Conservation (phyloP, 1,284 basidiomycete species). For the Termitomyces sp. region DNA sequence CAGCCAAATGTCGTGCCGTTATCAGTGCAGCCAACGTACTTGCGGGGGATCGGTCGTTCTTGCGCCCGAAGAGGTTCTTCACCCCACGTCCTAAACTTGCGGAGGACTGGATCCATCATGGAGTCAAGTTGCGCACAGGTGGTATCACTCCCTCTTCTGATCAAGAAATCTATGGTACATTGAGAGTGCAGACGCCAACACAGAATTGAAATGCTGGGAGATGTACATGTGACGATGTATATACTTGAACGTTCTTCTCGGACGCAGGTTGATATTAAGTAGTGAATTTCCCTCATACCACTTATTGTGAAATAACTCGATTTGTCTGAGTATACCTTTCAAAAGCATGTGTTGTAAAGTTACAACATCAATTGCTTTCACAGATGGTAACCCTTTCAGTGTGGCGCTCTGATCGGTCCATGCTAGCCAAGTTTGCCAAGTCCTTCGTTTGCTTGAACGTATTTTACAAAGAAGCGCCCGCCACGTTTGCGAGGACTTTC, state of each 20-base stretch:
- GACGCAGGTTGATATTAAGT: not conserved
- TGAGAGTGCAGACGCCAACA: slow-evolving; percentile 10
- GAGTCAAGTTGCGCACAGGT: slow-evolving; percentile 24
- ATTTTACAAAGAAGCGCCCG: not conserved
- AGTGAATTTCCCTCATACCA: not conserved
- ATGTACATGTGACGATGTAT: not conserved
- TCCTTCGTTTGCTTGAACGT: not conserved
- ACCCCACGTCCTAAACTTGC: slow-evolving; percentile 10
- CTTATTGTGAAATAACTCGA: not conserved
- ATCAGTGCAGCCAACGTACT: slow-evolving; percentile 72
- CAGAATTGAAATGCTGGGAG: not conserved
- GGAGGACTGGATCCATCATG: slow-evolving; percentile 21
- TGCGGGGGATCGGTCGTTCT: slow-evolving; percentile 48
- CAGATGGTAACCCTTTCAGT: too few species aligned
- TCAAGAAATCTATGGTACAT: slow-evolving; percentile 9
- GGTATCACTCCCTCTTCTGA: slow-evolving; percentile 14
- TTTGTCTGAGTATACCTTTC: not conserved
- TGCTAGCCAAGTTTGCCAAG: too few species aligned
- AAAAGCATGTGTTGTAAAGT: not conserved
- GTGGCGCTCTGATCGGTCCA: slow-evolving; percentile 1
- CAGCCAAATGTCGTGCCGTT: slow-evolving; percentile 78
- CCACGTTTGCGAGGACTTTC: not conserved
- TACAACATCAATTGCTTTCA: not conserved
- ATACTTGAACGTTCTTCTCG: not conserved
- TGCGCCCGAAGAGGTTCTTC: slow-evolving; percentile 25